Percentiles rank a stretch among this genome's conserved stretches.
Evolutionary conservation across 1,139 yeast genomes (phyloP).

Genomic region (Sugiyamaella grinbergsii): DNA sequence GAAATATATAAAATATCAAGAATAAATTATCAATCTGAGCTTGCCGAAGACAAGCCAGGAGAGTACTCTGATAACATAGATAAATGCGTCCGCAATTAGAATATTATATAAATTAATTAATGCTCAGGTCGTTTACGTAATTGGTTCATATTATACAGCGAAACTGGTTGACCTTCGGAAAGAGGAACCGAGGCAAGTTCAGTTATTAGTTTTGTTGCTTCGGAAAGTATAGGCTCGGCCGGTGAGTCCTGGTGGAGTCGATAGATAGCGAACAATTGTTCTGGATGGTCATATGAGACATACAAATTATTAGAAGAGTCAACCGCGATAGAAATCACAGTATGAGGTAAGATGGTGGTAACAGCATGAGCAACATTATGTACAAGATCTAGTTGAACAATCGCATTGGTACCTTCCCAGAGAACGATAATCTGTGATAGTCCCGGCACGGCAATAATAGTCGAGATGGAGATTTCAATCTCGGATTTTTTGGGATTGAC

Average conservation of each 20-base stretch:
- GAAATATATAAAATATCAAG: too few species aligned
- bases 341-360: conserved; percentile 34
- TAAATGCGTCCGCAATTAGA: background rate
- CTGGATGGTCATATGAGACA: conserved; percentile 53
- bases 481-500: conserved; percentile 15
- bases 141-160: conserved; percentile 63
- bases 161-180: conserved; percentile 53
- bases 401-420: conserved; percentile 31
- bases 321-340: conserved; percentile 44
- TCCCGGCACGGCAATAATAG: conserved; percentile 20
- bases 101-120: conserved; percentile 33
- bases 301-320: conserved; percentile 42
- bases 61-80: background rate
- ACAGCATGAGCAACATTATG: conserved; percentile 32
- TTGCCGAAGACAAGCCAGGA: too few species aligned
- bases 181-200: conserved; percentile 34
- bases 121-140: conserved; percentile 86
- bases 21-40: too few species aligned
- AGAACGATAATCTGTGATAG: conserved; percentile 31
- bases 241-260: conserved; percentile 40
- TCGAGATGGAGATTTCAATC: conserved; percentile 16
- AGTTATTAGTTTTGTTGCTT: conserved; percentile 34
- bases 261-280: conserved; percentile 38
- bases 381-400: conserved; percentile 27
- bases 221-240: conserved; percentile 13